Conservation (phyloP, 176 grass and related monocot genomes). For the Eragrostis nindensis region DNA sequence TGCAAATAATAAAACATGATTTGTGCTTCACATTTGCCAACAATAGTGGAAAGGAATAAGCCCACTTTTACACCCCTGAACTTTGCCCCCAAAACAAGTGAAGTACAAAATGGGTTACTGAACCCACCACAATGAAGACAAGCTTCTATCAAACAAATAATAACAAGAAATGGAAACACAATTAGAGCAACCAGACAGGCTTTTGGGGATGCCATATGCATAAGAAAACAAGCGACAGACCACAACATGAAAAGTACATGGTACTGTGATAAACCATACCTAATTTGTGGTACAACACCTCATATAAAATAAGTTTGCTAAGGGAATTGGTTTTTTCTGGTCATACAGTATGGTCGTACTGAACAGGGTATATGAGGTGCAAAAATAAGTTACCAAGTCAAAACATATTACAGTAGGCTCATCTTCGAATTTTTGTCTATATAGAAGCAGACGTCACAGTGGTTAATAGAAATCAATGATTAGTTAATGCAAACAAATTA, state of each 20-base stretch:
- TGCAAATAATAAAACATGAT: conserved; percentile 18
- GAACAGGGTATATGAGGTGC: neutral
- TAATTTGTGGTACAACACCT: no score
- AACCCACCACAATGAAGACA: neutral
- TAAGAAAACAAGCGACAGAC: conserved; percentile 14
- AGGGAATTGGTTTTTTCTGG: no score
- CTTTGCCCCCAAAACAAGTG: neutral
- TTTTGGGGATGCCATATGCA: conserved; percentile 22
- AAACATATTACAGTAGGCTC: neutral
- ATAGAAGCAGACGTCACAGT: neutral
- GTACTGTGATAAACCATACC: neutral
- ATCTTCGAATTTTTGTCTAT: neutral
- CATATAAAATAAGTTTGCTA: no score
- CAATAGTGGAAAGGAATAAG: neutral
- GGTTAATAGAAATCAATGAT: neutral
- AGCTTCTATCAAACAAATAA: conserved; percentile 36
- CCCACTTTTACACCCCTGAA: neutral
- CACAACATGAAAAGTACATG: conserved; percentile 10
- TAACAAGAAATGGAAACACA: conserved; percentile 30
- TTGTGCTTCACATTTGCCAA: conserved; percentile 23
- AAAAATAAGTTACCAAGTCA: neutral
- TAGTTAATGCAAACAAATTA: neutral
- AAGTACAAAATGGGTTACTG: neutral
- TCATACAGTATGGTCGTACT: no score
- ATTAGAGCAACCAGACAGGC: neutral